Conservation (phyloP, 305 asterid genomes). For the Fraxinus floribunda region DNA sequence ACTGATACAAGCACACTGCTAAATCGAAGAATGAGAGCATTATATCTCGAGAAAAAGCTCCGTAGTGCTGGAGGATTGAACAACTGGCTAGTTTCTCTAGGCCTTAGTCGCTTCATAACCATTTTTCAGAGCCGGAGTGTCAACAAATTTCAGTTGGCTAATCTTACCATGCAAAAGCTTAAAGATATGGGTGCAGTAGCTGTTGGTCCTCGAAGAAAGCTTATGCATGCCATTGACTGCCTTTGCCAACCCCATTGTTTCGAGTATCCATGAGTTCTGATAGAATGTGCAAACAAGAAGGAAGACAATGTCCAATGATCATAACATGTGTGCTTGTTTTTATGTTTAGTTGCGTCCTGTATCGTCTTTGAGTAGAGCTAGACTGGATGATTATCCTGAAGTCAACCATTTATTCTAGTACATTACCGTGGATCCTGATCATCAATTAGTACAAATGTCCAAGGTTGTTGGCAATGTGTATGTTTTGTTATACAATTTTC, state of each 20-base stretch:
- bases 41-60: slow-evolving; percentile 59
- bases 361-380: neutral
- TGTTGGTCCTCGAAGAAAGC: slow-evolving; percentile 89
- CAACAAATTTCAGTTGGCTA: slow-evolving; percentile 69
- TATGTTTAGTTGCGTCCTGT: neutral
- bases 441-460: neutral
- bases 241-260: slow-evolving; percentile 85
- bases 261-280: slow-evolving; percentile 18
- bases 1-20: slow-evolving; percentile 36
- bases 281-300: neutral
- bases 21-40: slow-evolving; percentile 58
- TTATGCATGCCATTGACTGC: slow-evolving; percentile 89
- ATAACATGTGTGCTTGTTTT: neutral
- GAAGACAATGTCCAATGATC: neutral
- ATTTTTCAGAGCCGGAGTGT: slow-evolving; percentile 54
- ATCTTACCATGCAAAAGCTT: slow-evolving; percentile 76
- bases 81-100: slow-evolving; percentile 81
- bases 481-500: neutral
- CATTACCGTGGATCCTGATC: neutral
- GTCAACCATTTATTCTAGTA: neutral
- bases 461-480: neutral
- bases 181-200: slow-evolving; percentile 84
- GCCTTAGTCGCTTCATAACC: slow-evolving; percentile 61
- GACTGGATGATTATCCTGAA: neutral
- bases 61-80: slow-evolving; percentile 79